These are phyloP conservation scores for Solanum lycopersicoides DNA, from an alignment of 257 asterid genomes.

Conservation along the genomic window DNA sequence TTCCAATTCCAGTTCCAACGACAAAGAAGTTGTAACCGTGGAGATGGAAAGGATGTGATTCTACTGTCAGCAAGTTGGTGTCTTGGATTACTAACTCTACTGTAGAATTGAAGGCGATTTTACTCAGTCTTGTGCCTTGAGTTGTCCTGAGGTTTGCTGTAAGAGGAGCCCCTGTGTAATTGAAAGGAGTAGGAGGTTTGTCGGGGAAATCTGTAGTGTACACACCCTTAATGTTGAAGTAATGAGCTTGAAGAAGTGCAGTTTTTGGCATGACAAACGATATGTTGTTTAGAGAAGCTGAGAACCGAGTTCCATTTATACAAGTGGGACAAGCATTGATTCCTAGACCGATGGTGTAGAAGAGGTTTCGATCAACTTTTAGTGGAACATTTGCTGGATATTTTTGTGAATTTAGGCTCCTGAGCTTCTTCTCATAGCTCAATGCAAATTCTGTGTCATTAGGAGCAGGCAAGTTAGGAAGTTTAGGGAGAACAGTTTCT, in stretches of 20 bases:
- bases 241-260: conserved; percentile 2
- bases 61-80: conserved; percentile 14
- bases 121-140: conserved; percentile 9
- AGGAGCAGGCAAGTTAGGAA: conserved; percentile 26
- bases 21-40: conserved; percentile 22
- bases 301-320: conserved; percentile 15
- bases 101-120: conserved; percentile 3
- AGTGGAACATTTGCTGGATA: conserved; percentile 45
- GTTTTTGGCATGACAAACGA: conserved; percentile 27
- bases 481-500: conserved; percentile 10
- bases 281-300: conserved; percentile 29
- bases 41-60: background rate
- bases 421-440: conserved; percentile 21
- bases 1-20: conserved; percentile 25
- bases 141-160: conserved; percentile 18
- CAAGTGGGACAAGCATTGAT: conserved; percentile 34
- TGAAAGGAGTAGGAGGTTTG: conserved; percentile 6
- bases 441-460: conserved; percentile 32
- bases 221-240: conserved; percentile 5
- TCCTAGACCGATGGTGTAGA: conserved; percentile 45
- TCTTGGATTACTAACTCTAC: conserved; percentile 27
- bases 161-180: conserved; percentile 28
- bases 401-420: conserved; percentile 23
- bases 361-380: conserved; percentile 31
- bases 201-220: conserved; percentile 26